A percentile compares a stretch with the other conserved stretches of the same genome.
Evolutionary conservation across 768 basidiomycete genomes (phyloP).

Genomic region (Tricholoma sp.): DNA sequence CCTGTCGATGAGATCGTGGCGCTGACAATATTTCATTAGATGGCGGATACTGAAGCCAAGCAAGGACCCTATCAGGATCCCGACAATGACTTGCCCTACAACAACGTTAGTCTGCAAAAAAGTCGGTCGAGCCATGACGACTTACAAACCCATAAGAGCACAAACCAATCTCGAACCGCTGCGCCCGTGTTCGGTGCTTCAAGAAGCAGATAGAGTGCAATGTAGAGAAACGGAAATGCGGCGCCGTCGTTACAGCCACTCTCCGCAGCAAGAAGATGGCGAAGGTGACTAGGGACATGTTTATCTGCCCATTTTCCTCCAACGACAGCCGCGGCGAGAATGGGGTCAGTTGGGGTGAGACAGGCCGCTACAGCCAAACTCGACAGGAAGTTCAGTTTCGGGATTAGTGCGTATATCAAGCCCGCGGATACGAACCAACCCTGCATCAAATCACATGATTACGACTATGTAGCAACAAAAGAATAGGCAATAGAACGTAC

Average conservation of each 20-base stretch:
- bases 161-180: slow-evolving; percentile 85
- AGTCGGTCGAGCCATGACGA: slow-evolving; percentile 17
- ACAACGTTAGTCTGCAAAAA: slow-evolving; percentile 6
- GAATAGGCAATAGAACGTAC: slow-evolving; percentile 35
- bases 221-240: slow-evolving; percentile 89
- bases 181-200: slow-evolving; percentile 50
- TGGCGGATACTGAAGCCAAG: slow-evolving; percentile 80
- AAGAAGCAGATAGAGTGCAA: slow-evolving; percentile 82
- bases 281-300: slow-evolving; percentile 85
- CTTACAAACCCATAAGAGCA: slow-evolving; percentile 82
- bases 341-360: slow-evolving; percentile 92
- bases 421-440: slow-evolving; percentile 94
- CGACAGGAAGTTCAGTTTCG: slow-evolving; percentile 83
- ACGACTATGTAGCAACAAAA: neutral
- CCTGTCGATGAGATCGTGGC: slow-evolving; percentile 82
- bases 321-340: slow-evolving; percentile 85
- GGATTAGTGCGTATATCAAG: slow-evolving; percentile 89
- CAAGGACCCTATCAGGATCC: slow-evolving; percentile 65
- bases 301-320: slow-evolving; percentile 98
- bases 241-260: slow-evolving; percentile 96
- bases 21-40: slow-evolving; percentile 90
- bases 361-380: slow-evolving; percentile 88
- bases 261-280: slow-evolving; percentile 63
- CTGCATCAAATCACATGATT: slow-evolving; percentile 31
- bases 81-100: slow-evolving; percentile 76